A percentile compares a stretch with the other conserved stretches of the same genome.
phyloP scores from a whole-genome alignment of 139 green algal genomes.

The Picochlorum costavermella region DNA sequence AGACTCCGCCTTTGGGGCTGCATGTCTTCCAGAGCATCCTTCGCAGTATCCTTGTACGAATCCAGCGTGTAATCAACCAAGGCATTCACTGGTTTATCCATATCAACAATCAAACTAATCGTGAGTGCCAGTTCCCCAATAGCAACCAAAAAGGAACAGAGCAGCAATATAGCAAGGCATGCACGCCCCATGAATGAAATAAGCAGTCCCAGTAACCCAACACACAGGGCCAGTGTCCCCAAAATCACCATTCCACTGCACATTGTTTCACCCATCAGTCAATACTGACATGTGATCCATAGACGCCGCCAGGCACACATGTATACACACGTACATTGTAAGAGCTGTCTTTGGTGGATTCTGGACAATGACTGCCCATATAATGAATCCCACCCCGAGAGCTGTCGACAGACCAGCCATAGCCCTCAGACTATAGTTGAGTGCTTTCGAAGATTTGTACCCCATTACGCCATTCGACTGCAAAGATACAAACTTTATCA shows the following conservation, averaged over 20 bases:
- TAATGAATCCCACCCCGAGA: constrained; percentile 27
- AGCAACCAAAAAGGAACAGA: constrained; percentile 19
- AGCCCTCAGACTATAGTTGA: constrained; percentile 18
- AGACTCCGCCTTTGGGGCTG: not conserved
- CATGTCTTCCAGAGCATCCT: not conserved
- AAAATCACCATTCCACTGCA: constrained; percentile 30
- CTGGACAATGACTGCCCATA: constrained; percentile 28
- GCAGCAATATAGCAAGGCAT: constrained; percentile 27
- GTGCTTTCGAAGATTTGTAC: not conserved
- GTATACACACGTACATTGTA: constrained; percentile 22
- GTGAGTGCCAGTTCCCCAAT: constrained; percentile 28
- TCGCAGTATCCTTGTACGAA: not conserved
- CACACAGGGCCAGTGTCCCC: constrained; percentile 12
- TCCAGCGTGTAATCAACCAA: constrained; percentile 7
- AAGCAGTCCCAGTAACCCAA: constrained; percentile 22
- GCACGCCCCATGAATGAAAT: constrained; percentile 6
- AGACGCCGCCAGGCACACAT: not conserved
- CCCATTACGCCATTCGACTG: not conserved
- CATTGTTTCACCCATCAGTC: not conserved
- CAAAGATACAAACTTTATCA: constrained; percentile 1
- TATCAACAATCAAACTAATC: constrained; percentile 24
- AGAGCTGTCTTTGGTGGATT: constrained; percentile 29
- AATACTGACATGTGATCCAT: not conserved
- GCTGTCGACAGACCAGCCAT: constrained; percentile 15
- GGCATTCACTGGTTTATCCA: constrained; percentile 9